Evolutionary conservation across 805 yeast genomes (phyloP), one percentile per base, ranked within the genome.

Genomic region (Kuraishia capsulata): DNA sequence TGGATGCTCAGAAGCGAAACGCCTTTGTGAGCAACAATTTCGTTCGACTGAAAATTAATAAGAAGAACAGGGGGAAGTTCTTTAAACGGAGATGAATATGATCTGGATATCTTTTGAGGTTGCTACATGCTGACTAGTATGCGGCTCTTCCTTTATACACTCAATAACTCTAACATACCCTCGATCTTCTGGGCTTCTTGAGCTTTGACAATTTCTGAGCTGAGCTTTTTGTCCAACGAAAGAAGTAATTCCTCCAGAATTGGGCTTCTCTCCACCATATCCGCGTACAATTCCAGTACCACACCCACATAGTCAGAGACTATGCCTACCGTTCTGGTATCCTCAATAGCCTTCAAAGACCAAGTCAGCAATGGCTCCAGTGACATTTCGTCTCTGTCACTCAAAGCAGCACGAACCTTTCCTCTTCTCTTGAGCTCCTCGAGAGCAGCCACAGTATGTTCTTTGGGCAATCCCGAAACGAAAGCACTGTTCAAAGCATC

Each of bases 401-500:
- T 63, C 40, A 92, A 64, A 1, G 95, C 76, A n/a, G 81, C 76
- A 52, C 87, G 71, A 38, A 90, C 79, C 56, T 92, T 92, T 31
- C 97, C 97, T 42, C 96, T 72, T 49, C 77, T 79, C 52, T 85
- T 82, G 52, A 92, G 71, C 61, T 92, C 98, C 50, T 80, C 81
- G 43, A 92, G 65, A 3, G 88, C 87, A 13, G 95, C 81, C 5
- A 86, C 65, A 0, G 95, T 84, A 43, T 80, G 68, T 50, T 89
- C 96, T 41, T 79, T 76, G 1, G 90, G 76, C 55, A 80, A 71
- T 10, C 95, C 96, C 2, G 81, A 72, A 11, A 74, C 67, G 45
- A 90, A 79, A 1, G 96, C 97, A 42, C 80, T 70, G 56, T 90
- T 96, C 33, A 92, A 68, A 4, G 97, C 97, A 47, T 89, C 97